Base-by-base conservation (phyloP, 345 rosid genomes). In the Populus pruinosa region DNA sequence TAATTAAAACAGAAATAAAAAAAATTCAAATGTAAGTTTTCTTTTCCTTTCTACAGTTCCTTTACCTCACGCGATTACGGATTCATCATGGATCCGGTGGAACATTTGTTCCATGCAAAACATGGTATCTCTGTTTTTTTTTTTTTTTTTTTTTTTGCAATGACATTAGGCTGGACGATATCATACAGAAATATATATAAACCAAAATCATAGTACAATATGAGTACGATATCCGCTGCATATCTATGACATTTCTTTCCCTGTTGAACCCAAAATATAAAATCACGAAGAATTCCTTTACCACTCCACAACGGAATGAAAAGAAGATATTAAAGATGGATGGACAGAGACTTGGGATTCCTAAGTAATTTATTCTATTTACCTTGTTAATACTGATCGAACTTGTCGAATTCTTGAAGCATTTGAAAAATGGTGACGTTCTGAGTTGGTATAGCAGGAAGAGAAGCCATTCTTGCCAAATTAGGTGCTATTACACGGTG, bases 341-440 rank as follows among this genome's bases (percentile, higher is more conserved):
- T 27, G 43, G 78, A 76, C 33, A 39, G 64, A 67, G 50, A 62
- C 17, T 23, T 18, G 63, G 66, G 55, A 33, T n/a, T 44, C 9
- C 9, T 17, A 47, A 23, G 17, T 65, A 62, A 35, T 47, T 69
- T 56, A 50, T 50, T 62, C 20, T 49, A 35, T 23, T 4, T 53
- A 49, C 55, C 66, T 13, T 39, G 29, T 78, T 80, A 85, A 65
- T 83, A 76, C 72, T 88, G 29, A 69, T 38, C 87, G 27, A 82
- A 79, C 76, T 85, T 47, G 73, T 90, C 85, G 18, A 80, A 78
- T 65, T 83, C 84, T 61, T 87, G 89, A 71, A 87, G 90, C 90
- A 87, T 85, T 78, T 87, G 88, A 62, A 82, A 86, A 69, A 87
- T 76, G 77, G 91, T 85, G 70, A 85, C 47, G 66, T 83, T 74